Evolutionary conservation across 2,329 filamentous ascomycete genomes (phyloP).

Genomic region (Sclerotinia sclerotiorum): DNA sequence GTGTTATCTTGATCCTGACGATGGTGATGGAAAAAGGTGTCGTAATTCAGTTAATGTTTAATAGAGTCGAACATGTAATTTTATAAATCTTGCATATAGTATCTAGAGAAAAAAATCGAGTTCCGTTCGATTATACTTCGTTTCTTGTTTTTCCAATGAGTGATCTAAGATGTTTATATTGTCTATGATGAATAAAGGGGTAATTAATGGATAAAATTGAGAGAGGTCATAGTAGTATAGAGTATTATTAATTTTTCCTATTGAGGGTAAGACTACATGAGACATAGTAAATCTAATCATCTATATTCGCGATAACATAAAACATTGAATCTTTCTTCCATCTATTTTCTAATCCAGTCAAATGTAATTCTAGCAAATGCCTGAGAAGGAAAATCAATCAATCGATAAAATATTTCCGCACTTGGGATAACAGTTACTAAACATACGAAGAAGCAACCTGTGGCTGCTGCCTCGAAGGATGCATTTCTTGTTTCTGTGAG

Average conservation of each 20-base stretch:
- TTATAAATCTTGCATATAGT: too few species aligned
- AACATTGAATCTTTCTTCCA: not conserved
- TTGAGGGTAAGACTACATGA: not conserved
- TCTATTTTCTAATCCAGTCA: constrained; percentile 23
- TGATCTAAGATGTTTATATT: too few species aligned
- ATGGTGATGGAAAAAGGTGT: too few species aligned
- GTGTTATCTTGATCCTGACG: too few species aligned
- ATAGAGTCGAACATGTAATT: too few species aligned
- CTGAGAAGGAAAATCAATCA: constrained; percentile 26
- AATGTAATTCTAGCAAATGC: constrained; percentile 21
- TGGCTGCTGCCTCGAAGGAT: constrained; percentile 11
- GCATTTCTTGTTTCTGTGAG: constrained; percentile 3
- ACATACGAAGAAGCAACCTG: constrained; percentile 22
- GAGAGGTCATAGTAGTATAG: not conserved
- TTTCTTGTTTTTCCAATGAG: too few species aligned
- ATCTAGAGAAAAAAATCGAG: too few species aligned
- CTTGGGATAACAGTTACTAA: constrained; percentile 17
- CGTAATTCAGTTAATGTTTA: too few species aligned
- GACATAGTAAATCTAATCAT: not conserved
- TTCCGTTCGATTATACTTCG: too few species aligned
- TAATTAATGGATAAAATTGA: too few species aligned
- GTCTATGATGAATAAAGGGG: too few species aligned
- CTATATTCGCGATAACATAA: not conserved
- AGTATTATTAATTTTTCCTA: not conserved
- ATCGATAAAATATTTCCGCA: constrained; percentile 28